Evolutionary conservation across 164 flowering plant genomes (phyloP).

Genomic region (Litsea cubeba): DNA sequence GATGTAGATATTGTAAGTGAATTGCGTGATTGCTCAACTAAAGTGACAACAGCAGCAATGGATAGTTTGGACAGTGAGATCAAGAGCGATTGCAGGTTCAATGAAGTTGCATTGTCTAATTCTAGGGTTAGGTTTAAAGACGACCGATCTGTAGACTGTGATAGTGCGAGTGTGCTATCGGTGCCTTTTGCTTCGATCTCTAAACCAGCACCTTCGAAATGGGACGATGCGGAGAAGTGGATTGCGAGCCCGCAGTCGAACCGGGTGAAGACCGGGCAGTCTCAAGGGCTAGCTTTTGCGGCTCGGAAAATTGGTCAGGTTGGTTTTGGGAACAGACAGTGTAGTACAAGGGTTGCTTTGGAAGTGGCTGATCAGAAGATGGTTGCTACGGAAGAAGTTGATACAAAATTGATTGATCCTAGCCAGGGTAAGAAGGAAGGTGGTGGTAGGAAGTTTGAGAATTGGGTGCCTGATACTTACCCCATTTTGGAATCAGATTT

Average conservation of each 20-base stretch:
- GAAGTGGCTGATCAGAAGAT: conserved; percentile 58
- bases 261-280: conserved; percentile 35
- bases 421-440: conserved; percentile 40
- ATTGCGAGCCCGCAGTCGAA: conserved; percentile 75
- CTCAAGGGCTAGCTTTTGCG: conserved; percentile 30
- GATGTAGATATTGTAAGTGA: conserved; percentile 70
- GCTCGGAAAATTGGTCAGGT: conserved; percentile 31
- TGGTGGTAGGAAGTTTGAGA: conserved; percentile 40
- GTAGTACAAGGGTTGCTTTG: conserved; percentile 48
- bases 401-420: conserved; percentile 63
- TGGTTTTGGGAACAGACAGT: conserved; percentile 47
- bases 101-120: conserved; percentile 28
- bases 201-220: conserved; percentile 78
- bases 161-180: conserved; percentile 29
- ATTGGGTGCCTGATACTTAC: conserved; percentile 42
- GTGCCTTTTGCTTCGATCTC: conserved; percentile 53
- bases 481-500: conserved; percentile 43
- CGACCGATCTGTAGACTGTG: conserved; percentile 40
- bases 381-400: conserved; percentile 54
- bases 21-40: conserved; percentile 41
- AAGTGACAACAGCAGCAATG: conserved; percentile 9
- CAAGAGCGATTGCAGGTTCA: conserved; percentile 29
- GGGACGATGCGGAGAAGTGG: conserved; percentile 99
- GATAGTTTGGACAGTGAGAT: conserved; percentile 24
- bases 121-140: conserved; percentile 44